Percentiles rank a stretch among this genome's conserved stretches.
These are phyloP conservation scores for Sherardia arvensis DNA, from an alignment of 257 asterid genomes.

Conservation along the genomic window DNA sequence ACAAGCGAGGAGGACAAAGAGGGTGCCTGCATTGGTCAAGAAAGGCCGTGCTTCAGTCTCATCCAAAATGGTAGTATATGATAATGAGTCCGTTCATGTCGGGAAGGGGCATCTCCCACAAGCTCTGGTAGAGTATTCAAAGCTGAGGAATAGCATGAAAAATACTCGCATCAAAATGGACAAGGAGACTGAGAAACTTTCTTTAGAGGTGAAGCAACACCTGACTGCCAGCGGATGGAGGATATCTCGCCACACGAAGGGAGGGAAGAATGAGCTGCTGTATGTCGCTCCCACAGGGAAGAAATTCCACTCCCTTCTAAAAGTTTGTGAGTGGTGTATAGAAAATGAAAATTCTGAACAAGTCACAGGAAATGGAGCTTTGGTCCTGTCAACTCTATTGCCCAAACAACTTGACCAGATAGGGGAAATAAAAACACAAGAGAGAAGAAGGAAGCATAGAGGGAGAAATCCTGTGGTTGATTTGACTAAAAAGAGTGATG, in stretches of 20 bases:
- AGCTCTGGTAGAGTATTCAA: constrained; percentile 43
- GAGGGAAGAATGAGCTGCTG: constrained; percentile 20
- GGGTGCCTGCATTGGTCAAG: neutral
- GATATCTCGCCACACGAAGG: constrained; percentile 14
- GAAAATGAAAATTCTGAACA: neutral
- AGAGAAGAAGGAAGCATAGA: constrained; percentile 13
- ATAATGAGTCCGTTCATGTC: constrained; percentile 5
- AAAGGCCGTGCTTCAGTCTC: constrained; percentile 10
- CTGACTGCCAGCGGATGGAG: constrained; percentile 59
- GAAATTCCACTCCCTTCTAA: constrained; percentile 35
- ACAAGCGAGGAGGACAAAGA: neutral
- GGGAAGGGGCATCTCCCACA: constrained; percentile 45
- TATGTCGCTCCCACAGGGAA: constrained; percentile 51
- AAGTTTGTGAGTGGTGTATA: constrained; percentile 41
- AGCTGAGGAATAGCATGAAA: neutral
- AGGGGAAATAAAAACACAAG: constrained; percentile 16
- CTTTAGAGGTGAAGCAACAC: constrained; percentile 49
- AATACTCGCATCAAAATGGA: neutral
- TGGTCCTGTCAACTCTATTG: constrained; percentile 12
- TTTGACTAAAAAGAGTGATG: constrained; percentile 20
- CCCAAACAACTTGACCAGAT: constrained; percentile 22
- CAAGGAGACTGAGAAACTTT: neutral
- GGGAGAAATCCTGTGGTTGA: constrained; percentile 24
- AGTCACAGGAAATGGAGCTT: neutral
- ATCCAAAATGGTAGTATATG: constrained; percentile 14